Conservation (phyloP, 1,284 basidiomycete genomes). For the Ustilago lituana region DNA sequence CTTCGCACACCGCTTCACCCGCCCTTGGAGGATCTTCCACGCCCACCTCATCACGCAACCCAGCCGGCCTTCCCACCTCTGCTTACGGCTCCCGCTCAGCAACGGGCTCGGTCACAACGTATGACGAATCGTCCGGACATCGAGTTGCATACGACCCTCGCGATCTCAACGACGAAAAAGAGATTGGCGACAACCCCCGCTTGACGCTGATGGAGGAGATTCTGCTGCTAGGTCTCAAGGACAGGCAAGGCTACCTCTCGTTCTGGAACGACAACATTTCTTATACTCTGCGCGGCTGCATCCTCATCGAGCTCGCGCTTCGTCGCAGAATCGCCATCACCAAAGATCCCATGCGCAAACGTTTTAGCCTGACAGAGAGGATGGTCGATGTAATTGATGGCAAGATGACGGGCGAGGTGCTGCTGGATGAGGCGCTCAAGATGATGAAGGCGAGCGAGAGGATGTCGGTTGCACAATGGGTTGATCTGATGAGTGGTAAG, state of each 20-base stretch:
- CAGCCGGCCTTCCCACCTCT: slow-evolving; percentile 13
- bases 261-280: slow-evolving; percentile 68
- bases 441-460: slow-evolving; percentile 59
- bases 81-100: slow-evolving; percentile 41
- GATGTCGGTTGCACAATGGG: slow-evolving; percentile 62
- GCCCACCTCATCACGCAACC: slow-evolving; percentile 23
- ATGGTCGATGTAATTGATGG: slow-evolving; percentile 60
- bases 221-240: slow-evolving; percentile 86
- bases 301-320: slow-evolving; percentile 64
- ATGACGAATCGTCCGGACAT: slow-evolving; percentile 49
- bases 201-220: slow-evolving; percentile 98
- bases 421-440: slow-evolving; percentile 65
- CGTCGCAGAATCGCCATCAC: slow-evolving; percentile 58
- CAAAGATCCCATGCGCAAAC: slow-evolving; percentile 48
- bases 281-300: slow-evolving; percentile 64
- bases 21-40: slow-evolving; percentile 24
- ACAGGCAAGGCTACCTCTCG: slow-evolving; percentile 74
- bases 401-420: slow-evolving; percentile 63
- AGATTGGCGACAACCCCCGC: slow-evolving; percentile 80
- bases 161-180: slow-evolving; percentile 81
- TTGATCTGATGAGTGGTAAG: slow-evolving; percentile 63
- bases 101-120: slow-evolving; percentile 46
- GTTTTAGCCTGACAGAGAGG: slow-evolving; percentile 48
- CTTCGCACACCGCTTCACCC: slow-evolving; percentile 36
- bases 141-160: slow-evolving; percentile 89